Evolutionary conservation across 148 eudicot species (phyloP).

Genomic region (Camellia japonica): DNA sequence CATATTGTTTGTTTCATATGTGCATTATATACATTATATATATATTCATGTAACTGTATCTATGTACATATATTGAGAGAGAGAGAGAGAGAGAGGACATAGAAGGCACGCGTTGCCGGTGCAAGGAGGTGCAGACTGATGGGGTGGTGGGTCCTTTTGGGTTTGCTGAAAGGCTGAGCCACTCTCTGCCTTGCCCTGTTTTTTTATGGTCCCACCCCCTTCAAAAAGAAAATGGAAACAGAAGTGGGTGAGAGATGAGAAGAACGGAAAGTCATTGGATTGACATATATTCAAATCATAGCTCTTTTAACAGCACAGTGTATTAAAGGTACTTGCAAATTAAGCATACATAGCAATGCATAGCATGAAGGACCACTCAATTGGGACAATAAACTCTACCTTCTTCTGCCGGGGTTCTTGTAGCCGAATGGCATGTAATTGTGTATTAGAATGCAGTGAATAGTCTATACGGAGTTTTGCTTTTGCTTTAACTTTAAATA

Average conservation of each 20-base stretch:
- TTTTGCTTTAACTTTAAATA: no score
- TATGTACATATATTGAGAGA: not conserved
- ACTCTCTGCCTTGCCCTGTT: not conserved
- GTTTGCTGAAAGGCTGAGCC: constrained; percentile 26
- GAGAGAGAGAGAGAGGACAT: constrained; percentile 24
- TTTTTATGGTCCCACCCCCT: constrained; percentile 11
- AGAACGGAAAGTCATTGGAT: not conserved
- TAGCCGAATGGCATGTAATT: no score
- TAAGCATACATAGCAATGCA: no score
- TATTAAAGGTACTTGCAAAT: no score
- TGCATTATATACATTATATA: not conserved
- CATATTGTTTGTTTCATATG: not conserved
- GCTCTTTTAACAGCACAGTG: not conserved
- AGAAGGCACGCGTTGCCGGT: constrained; percentile 80
- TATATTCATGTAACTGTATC: not conserved
- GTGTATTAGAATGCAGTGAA: no score
- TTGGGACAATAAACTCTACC: not conserved
- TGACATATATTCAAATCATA: no score
- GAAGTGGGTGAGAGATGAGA: not conserved
- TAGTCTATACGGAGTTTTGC: no score
- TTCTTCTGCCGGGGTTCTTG: no score
- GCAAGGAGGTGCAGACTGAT: constrained; percentile 37
- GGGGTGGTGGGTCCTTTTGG: constrained; percentile 27
- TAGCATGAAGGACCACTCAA: not conserved
- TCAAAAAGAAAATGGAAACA: not conserved